Base-by-base conservation (phyloP, 1,284 basidiomycete species). In the Lentinus polychrous region DNA sequence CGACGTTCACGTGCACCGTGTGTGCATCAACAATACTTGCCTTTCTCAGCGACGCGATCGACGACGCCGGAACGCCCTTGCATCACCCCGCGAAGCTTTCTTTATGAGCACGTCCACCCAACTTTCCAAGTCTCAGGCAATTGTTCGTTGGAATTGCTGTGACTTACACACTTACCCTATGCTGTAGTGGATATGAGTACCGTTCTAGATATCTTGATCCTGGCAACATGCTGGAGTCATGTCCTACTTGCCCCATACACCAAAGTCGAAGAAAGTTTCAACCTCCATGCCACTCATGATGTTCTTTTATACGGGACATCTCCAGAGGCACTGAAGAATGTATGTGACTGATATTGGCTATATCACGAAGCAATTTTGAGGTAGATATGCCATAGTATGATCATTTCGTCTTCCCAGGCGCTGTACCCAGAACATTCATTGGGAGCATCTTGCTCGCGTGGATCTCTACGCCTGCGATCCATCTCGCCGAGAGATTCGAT, bases 241-340 rank as follows among this genome's bases (percentile, higher is more conserved):
- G 83, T 94, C 46, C 55, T 87, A 4, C 66, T 91, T 4, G 78
- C 89, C 2, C 95, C 95, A 0, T 94, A 88, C 64, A 91, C 90
- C 2, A 99, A 99, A 69, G 95, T 99, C 35, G 96, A 99, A 66
- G 95, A 99, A 70, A 91, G 87, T 61, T 97, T 98, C 74, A 94
- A 88, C 53, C 76, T 98, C 4, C 95, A 99, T 62, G 94, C 92
- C 0, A 81, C 78, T 0, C 91, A 96, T 63, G 95, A 99, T 65
- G 73, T 92, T 17, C 71, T 97, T 27, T 77, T 86, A 69, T 85
- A 89, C 57, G 91, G 91, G 8, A 59, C 86, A 12, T 48, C 60
- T 0, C 60, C 69, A 1, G 58, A 62, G 10, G 66, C 58, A 23
- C 62, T 86, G 34, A 60, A 57, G 12, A 74, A 79, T 51, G 83